phyloP scores from a whole-genome alignment of 1,284 basidiomycete species.

The Fomitiporia mediterranea region DNA sequence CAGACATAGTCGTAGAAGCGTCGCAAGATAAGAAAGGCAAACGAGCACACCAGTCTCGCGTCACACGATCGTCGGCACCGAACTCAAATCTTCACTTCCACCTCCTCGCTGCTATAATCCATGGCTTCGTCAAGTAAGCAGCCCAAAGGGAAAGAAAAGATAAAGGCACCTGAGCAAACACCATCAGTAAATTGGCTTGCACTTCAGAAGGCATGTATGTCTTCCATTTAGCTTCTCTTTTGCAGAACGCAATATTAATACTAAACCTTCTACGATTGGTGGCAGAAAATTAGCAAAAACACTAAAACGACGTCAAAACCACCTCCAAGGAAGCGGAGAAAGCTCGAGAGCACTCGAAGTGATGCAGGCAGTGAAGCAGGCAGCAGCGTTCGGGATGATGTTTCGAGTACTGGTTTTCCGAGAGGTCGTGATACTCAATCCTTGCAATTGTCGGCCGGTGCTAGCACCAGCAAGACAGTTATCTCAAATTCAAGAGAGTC shows the following conservation, averaged over 20 bases:
- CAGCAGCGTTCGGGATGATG: neutral
- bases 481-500: conserved; percentile 26
- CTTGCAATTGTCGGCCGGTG: neutral
- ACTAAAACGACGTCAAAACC: neutral
- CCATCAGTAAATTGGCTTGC: conserved; percentile 50
- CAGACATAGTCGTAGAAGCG: neutral
- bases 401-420: conserved; percentile 2
- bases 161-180: conserved; percentile 10
- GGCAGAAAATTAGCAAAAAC: conserved; percentile 6
- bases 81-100: neutral
- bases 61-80: neutral
- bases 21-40: no score
- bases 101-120: neutral
- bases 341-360: neutral
- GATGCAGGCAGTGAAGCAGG: conserved; percentile 2
- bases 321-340: conserved; percentile 10
- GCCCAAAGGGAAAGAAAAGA: conserved; percentile 13
- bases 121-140: neutral
- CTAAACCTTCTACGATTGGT: neutral
- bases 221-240: conserved; percentile 11
- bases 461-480: neutral
- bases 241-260: neutral
- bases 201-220: conserved; percentile 39
- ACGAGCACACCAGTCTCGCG: conserved; percentile 12
- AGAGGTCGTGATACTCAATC: neutral